Base-by-base conservation (phyloP, 768 basidiomycete genomes). In the Phaeotremella fagi region DNA sequence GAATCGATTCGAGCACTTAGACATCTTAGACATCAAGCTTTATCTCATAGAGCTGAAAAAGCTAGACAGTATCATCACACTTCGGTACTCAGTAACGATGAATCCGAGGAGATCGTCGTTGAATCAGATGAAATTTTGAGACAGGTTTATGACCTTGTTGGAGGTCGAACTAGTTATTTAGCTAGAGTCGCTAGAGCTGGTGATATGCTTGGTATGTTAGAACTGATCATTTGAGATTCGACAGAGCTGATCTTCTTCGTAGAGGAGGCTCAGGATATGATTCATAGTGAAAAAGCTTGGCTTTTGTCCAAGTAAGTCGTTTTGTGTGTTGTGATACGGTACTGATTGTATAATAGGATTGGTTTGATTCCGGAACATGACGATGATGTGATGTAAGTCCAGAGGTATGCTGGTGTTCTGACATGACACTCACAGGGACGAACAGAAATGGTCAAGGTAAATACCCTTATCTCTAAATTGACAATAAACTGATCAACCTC, bases 321-420 rank as follows among this genome's bases (percentile, higher is more conserved):
- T 15, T 14, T n/a, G 48, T 43, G 29, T 41, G 23, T 37, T 11
- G 22, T n/a, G 26, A 37, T 45, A 44, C 45, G 28, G 29, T 23
- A n/a, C 14, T 31, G n/a, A 33, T 45, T 57, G 33, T 42, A 46
- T 16, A 37, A 1, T 15, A 66, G 63, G 71, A 85, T 88, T 37
- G 87, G 86, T 2, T 77, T 89, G 44, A 90, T 90, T 53, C 81
- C 82, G 6, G 88, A 88, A 66, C 84, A 82, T 65, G 88, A 90
- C 54, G 72, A 71, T 43, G 71, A 72, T 58, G 70, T 72, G 37
- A 74, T 72, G 71, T 67, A 52, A 61, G 68, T 61, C 3, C 5
- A 6, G 20, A 37, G 20, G 11, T 25, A 22, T 15, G 20, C 23
- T 6, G 47, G 45, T n/a, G n/a, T 55, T 70, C 7, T 11, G 38